Evolutionary conservation across 768 basidiomycete genomes (phyloP).

Genomic region (Boletus speciosus): DNA sequence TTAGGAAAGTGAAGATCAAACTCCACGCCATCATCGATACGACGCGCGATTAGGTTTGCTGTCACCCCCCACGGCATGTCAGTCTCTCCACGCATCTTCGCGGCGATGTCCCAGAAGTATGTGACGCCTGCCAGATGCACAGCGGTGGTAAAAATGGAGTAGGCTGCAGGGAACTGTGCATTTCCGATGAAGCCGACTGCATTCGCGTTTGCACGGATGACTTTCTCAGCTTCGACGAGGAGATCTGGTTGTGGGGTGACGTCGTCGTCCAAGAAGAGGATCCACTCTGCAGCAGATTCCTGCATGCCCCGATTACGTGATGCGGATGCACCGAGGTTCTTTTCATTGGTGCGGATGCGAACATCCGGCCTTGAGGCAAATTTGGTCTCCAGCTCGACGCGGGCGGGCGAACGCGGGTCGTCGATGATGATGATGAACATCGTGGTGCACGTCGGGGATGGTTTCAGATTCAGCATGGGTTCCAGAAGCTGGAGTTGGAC

Average conservation of each 20-base stretch:
- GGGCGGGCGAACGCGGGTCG: conserved; percentile 42
- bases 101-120: conserved; percentile 61
- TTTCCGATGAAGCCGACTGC: conserved; percentile 57
- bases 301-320: conserved; percentile 53
- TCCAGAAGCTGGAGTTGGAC: conserved; percentile 45
- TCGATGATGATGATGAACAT: conserved; percentile 62
- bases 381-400: conserved; percentile 36
- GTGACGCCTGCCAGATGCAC: conserved; percentile 55
- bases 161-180: conserved; percentile 45
- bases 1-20: conserved; percentile 53
- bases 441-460: conserved; percentile 40
- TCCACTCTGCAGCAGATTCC: conserved; percentile 57
- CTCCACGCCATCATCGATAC: conserved; percentile 41
- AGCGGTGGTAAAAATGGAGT: conserved; percentile 49
- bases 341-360: conserved; percentile 48
- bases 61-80: conserved; percentile 65
- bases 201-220: conserved; percentile 42
- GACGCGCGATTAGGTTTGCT: conserved; percentile 52
- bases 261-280: conserved; percentile 61
- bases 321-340: conserved; percentile 50
- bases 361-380: conserved; percentile 47
- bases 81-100: conserved; percentile 36
- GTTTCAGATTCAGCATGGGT: conserved; percentile 41
- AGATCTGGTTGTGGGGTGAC: conserved; percentile 41
- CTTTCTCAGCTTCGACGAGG: conserved; percentile 43